Base-by-base conservation (phyloP, 2,329 filamentous ascomycete species). In the Endothia cerciana region DNA sequence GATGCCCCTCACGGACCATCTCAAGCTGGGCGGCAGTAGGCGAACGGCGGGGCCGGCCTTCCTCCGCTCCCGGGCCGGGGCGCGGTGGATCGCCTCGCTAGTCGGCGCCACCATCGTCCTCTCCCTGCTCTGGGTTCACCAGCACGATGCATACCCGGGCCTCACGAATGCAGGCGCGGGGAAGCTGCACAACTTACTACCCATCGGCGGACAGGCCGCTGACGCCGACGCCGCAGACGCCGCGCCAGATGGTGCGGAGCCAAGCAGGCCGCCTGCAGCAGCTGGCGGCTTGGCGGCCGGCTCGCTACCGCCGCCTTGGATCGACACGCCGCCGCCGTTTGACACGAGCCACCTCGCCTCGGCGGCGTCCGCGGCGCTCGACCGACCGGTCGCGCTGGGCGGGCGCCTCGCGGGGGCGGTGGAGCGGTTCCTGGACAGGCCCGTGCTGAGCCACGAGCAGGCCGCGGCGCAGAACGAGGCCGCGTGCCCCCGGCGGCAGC, bases 381-480 rank as follows among this genome's bases (percentile, higher is more conserved):
- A 43, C 22, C 6, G 45, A 19, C 63, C 65, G 2, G 41, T 65
- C n/a, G 40, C 38, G 8, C 63, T 67, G 3, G 33, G 65, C 22
- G 45, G 59, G 4, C 45, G 43, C 2, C 40, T 67, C 17, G 38
- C 47, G 4, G 51, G 49, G 17, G 65, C 63, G 19, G 6, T 67
- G 11, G 59, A 62, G 45, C 38, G 36, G 13, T 68, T 68, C 40
- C 63, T 68, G 43, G 36, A 56, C 15, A 36, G 66, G n/a, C 66
- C 66, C 8, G 60, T 65, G 38, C 56, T 68, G 55, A 60, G 63
- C 22, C 66, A 68, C 10, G 10, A 62, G 28, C 59, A 65, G 60
- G 66, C 66, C 33, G 22, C n/a, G 22, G 38, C 8, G 8, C 53
- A 63, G 60, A 68, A 68, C 55, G 63, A 68, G 55, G 66, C n/a